Percentiles rank a stretch among this genome's conserved stretches.
These are phyloP conservation scores for Thermoascus crustaceus DNA, from an alignment of 2,329 filamentous ascomycete species.

Conservation along the genomic window DNA sequence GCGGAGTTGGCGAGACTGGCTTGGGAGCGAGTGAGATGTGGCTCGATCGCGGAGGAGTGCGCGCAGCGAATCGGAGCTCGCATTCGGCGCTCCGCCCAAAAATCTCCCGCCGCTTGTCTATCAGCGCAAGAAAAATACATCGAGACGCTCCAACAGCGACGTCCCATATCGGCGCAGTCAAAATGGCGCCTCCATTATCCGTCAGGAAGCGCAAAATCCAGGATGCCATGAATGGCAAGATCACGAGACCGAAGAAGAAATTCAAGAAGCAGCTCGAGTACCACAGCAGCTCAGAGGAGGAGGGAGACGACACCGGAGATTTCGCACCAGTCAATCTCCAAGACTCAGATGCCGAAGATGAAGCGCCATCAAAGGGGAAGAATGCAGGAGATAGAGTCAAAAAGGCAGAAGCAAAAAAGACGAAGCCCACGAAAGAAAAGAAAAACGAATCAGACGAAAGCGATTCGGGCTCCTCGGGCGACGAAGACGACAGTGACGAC, in stretches of 20 bases:
- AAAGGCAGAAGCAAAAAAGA: conserved; percentile 5
- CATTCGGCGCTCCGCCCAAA: conserved; percentile 22
- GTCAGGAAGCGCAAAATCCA: conserved; percentile 52
- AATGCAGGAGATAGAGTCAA: not conserved
- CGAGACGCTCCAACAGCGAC: conserved; percentile 3
- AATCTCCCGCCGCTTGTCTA: conserved; percentile 11
- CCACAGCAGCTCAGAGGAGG: conserved; percentile 55
- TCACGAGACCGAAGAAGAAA: conserved; percentile 46
- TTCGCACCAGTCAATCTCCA: conserved; percentile 45
- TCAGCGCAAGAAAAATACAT: conserved; percentile 15
- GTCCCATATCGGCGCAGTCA: conserved; percentile 8
- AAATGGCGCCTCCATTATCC: conserved; percentile 32
- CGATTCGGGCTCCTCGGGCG: conserved; percentile 8
- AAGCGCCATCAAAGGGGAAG: conserved; percentile 10
- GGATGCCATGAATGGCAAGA: conserved; percentile 49
- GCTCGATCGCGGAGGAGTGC: conserved; percentile 4
- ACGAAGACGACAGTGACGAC: conserved; percentile 24
- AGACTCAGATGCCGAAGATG: conserved; percentile 35
- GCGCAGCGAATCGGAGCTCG: conserved; percentile 25
- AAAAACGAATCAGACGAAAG: conserved; percentile 10
- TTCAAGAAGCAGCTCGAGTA: conserved; percentile 56
- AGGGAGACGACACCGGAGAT: conserved; percentile 38
- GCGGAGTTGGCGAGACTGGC: too few relatives aligned
- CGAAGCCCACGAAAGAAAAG: conserved; percentile 7
- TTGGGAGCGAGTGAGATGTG: conserved; percentile 1